Percentiles rank a stretch among this genome's conserved stretches.
Conservation (phyloP, 371 early-diverging fungal genomes). For the Synchytrium microbalum region DNA sequence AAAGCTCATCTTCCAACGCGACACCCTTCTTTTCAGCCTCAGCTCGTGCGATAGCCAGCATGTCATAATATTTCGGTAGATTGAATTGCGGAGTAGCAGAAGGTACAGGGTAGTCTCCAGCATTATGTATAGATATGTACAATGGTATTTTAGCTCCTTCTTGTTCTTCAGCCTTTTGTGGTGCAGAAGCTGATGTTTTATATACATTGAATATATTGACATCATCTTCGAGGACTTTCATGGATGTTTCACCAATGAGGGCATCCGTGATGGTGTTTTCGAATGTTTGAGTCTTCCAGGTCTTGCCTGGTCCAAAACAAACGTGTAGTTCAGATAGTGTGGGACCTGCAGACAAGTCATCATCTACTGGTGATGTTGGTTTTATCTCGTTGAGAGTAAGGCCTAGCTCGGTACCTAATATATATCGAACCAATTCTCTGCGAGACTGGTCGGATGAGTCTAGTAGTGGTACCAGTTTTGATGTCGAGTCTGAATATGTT, state of each 20-base stretch:
- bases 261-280: not conserved
- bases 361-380: not conserved
- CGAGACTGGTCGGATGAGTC: not conserved
- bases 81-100: constrained; percentile 38
- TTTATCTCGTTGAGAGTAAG: not conserved
- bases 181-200: not conserved
- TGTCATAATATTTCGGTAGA: constrained; percentile 30
- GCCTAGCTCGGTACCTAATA: not conserved
- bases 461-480: not conserved
- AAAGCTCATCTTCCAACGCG: constrained; percentile 15
- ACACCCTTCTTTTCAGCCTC: not conserved
- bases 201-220: not conserved
- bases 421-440: not conserved
- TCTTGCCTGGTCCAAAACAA: not conserved
- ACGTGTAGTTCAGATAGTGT: not conserved
- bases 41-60: not conserved
- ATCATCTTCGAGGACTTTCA: not conserved
- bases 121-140: constrained; percentile 2
- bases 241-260: not conserved
- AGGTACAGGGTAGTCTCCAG: constrained; percentile 5
- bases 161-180: not conserved
- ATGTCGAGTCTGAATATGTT: not conserved
- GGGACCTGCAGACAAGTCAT: not conserved
- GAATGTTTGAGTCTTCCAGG: not conserved
- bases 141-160: not conserved